Base-by-base conservation (phyloP, 768 basidiomycete species). In the Phlegmacium glaucopus region DNA sequence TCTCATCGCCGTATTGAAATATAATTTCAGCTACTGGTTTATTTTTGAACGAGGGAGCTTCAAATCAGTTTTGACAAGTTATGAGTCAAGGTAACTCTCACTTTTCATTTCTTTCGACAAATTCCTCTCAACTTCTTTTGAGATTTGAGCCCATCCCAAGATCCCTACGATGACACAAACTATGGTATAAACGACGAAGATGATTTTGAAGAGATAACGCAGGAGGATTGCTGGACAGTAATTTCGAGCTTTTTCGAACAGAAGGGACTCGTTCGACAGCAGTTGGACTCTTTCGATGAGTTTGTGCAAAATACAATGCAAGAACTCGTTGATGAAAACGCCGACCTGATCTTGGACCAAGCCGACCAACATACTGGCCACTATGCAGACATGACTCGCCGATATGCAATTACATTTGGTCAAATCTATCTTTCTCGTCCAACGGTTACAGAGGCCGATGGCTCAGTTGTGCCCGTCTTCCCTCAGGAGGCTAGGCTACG, bases 251-350 rank as follows among this genome's bases (percentile, higher is more conserved):
- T 95, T 74, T 98, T 99, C 66, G 87, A 92, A 53, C 90, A 93
- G 65, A 96, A 95, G 67, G 95, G 95, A 69, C 86, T 99, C 51
- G 96, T 98, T 44, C 83, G 92, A 40, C 96, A 99, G 64, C 96
- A 99, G 65, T 82, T 98, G 45, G 94, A 95, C 71, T 94, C 91
- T 9, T 99, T 95, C 68, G 94, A 99, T 64, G 95, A 98, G 70
- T 99, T 98, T 61, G 91, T 99, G 28, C 93, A 97, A 63, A 97
- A 97, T 58, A 97, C 94, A 11, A 96, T 99, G 94, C 95, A 98
- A 69, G 96, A 98, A 65, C 78, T 99, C 18, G 94, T 99, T 16
- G 96, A 97, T 64, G 96, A 99, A 71, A 91, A 91, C 54, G 72
- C 86, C n/a, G 91, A 92, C 59, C 82, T 99, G 61, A 94, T 95